Conservation (phyloP, 768 basidiomycete species). For the Sarcodon aspratus region DNA sequence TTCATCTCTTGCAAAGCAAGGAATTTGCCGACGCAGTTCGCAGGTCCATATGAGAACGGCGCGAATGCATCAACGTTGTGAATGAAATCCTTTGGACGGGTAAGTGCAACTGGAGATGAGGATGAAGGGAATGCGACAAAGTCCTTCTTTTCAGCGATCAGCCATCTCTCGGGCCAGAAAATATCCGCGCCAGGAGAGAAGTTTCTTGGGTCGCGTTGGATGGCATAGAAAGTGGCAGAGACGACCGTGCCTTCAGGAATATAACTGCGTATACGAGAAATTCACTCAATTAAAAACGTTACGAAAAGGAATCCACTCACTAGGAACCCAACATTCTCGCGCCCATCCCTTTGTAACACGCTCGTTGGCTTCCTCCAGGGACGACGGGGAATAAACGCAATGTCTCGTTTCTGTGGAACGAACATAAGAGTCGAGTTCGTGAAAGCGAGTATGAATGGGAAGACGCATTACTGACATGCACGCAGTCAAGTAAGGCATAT, state of each 20-base stretch:
- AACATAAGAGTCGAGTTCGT: no score
- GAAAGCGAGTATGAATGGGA: no score
- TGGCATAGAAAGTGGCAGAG: background rate
- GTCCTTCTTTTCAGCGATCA: background rate
- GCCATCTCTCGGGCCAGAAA: background rate
- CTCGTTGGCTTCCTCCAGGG: constrained; percentile 9
- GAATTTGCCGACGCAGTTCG: constrained; percentile 32
- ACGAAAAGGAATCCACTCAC: constrained; percentile 3
- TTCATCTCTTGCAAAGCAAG: constrained; percentile 33
- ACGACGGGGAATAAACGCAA: constrained; percentile 16
- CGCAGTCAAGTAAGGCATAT: constrained; percentile 7
- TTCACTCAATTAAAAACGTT: background rate
- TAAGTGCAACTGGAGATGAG: background rate
- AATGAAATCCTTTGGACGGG: constrained; percentile 1
- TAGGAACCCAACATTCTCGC: constrained; percentile 7
- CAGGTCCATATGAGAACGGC: constrained; percentile 33
- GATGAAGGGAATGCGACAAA: background rate
- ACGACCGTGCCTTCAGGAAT: background rate
- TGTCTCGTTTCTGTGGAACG: constrained; percentile 25
- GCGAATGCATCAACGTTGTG: constrained; percentile 28
- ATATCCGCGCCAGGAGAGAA: background rate
- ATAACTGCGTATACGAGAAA: background rate
- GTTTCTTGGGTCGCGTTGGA: background rate
- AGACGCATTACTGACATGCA: constrained; percentile 5
- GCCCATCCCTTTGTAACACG: constrained; percentile 4